A percentile compares a stretch with the other conserved stretches of the same genome.
These are phyloP conservation scores for Colletotrichum destructivum DNA, from an alignment of 2,329 filamentous ascomycete species.

Conservation along the genomic window DNA sequence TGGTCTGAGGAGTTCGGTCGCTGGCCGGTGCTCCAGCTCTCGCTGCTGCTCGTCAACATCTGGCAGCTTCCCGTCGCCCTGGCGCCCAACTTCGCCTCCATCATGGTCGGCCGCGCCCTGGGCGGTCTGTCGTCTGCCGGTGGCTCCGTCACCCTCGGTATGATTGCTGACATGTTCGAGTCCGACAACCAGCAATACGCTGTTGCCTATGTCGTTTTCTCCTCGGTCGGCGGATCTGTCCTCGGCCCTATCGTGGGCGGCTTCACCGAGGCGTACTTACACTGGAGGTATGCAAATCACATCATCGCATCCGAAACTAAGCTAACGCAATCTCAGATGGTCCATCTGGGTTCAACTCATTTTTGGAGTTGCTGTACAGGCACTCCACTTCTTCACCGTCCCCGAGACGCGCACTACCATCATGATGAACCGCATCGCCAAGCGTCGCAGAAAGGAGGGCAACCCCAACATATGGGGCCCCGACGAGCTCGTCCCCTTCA, in stretches of 20 bases:
- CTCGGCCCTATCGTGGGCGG: slow-evolving; percentile 85
- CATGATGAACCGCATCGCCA: slow-evolving; percentile 85
- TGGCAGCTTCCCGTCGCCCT: slow-evolving; percentile 82
- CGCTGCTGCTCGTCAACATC: slow-evolving; percentile 82
- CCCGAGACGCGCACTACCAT: slow-evolving; percentile 85
- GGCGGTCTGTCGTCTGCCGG: slow-evolving; percentile 81
- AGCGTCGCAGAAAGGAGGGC: slow-evolving; percentile 76
- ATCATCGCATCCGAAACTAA: background rate
- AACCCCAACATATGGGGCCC: slow-evolving; percentile 78
- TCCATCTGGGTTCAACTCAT: slow-evolving; percentile 90
- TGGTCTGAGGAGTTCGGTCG: slow-evolving; percentile 89
- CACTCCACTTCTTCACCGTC: slow-evolving; percentile 77
- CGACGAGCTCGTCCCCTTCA: slow-evolving; percentile 76
- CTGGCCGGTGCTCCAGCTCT: slow-evolving; percentile 81
- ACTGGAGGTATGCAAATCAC: slow-evolving; percentile 71
- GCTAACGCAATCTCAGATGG: slow-evolving; percentile 58
- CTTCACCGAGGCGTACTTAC: slow-evolving; percentile 77
- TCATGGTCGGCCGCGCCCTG: slow-evolving; percentile 79
- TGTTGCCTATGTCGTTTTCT: slow-evolving; percentile 83
- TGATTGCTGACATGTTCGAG: slow-evolving; percentile 83
- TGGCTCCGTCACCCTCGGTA: slow-evolving; percentile 80
- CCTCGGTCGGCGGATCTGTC: slow-evolving; percentile 83
- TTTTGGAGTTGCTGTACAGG: slow-evolving; percentile 79
- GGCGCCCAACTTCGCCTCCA: slow-evolving; percentile 79
- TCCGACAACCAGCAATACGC: slow-evolving; percentile 81